phyloP scores from a whole-genome alignment of 2,329 filamentous ascomycete species.

The Claviceps spartinae region DNA sequence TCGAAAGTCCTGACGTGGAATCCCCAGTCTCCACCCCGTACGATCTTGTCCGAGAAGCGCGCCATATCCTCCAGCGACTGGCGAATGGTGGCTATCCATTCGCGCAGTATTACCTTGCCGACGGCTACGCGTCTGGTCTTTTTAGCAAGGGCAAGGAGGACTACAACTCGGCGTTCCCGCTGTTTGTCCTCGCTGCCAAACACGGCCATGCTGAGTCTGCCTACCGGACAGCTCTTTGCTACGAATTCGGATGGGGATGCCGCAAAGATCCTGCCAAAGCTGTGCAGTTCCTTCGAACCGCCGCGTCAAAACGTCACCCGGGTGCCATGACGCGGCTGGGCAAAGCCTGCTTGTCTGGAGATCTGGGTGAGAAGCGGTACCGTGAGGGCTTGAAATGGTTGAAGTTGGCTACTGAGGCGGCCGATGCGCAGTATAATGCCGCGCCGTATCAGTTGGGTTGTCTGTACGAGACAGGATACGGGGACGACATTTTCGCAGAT shows the following conservation, averaged over 20 bases:
- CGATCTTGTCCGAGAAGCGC: slow-evolving; percentile 73
- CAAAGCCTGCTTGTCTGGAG: slow-evolving; percentile 76
- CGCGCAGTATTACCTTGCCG: slow-evolving; percentile 92
- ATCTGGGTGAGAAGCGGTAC: slow-evolving; percentile 77
- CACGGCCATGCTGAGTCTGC: slow-evolving; percentile 94
- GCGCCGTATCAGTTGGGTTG: slow-evolving; percentile 84
- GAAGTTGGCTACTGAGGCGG: slow-evolving; percentile 80
- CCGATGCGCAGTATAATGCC: slow-evolving; percentile 81
- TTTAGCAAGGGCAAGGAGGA: slow-evolving; percentile 94
- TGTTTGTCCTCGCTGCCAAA: slow-evolving; percentile 88
- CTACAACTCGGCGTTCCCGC: slow-evolving; percentile 77
- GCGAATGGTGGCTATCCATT: slow-evolving; percentile 86
- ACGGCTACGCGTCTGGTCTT: slow-evolving; percentile 85
- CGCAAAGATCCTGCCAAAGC: slow-evolving; percentile 82
- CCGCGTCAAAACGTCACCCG: slow-evolving; percentile 86
- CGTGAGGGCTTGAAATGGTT: slow-evolving; percentile 93
- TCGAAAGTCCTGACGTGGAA: slow-evolving; percentile 33
- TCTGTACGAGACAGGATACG: slow-evolving; percentile 85
- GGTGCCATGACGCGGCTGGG: slow-evolving; percentile 89
- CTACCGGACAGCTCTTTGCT: slow-evolving; percentile 85
- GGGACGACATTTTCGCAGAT: slow-evolving; percentile 87
- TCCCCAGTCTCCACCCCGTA: slow-evolving; percentile 38
- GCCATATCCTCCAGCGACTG: slow-evolving; percentile 74
- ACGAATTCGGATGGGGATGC: slow-evolving; percentile 96
- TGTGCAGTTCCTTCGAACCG: slow-evolving; percentile 80